These are phyloP conservation scores for Aegilops umbellulata DNA, from an alignment of 176 grass and related monocot species.

Conservation along the genomic window DNA sequence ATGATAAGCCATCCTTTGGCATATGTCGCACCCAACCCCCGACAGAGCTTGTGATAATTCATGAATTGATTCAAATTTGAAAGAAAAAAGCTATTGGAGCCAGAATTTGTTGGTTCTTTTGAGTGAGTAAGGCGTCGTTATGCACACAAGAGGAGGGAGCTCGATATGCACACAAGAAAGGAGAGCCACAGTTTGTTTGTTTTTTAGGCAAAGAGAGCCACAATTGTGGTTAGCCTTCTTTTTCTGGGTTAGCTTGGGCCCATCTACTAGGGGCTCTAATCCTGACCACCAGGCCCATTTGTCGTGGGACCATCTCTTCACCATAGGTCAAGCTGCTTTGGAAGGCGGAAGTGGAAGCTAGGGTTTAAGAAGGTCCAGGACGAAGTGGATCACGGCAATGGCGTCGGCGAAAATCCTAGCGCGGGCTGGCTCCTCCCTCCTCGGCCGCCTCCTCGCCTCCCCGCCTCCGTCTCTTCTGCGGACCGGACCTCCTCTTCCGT, in stretches of 20 bases:
- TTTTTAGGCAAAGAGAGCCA: neutral
- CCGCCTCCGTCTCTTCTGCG: conserved; percentile 16
- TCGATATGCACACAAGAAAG: too few species aligned
- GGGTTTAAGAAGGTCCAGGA: conserved; percentile 53
- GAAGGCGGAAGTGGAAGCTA: conserved; percentile 23
- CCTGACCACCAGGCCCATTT: neutral
- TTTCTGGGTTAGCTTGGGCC: neutral
- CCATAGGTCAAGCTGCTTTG: neutral
- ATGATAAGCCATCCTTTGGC: too few species aligned
- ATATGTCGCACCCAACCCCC: too few species aligned
- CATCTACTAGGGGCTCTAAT: neutral
- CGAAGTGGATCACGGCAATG: conserved; percentile 17
- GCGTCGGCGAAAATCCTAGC: conserved; percentile 69
- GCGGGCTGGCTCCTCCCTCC: conserved; percentile 59
- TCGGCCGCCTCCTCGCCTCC: conserved; percentile 54
- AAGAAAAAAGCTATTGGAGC: too few species aligned
- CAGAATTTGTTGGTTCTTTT: too few species aligned
- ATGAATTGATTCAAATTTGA: too few species aligned
- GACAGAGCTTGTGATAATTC: too few species aligned
- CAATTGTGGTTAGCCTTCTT: neutral
- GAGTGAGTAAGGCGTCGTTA: too few species aligned
- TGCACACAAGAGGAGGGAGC: too few species aligned
- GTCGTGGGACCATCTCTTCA: neutral
- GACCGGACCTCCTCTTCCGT: conserved; percentile 24
- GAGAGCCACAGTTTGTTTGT: too few species aligned